Evolutionary conservation across 176 grass and related monocot species (phyloP), one percentile per base, ranked within the genome.

Genomic region (Paspalum notatum): DNA sequence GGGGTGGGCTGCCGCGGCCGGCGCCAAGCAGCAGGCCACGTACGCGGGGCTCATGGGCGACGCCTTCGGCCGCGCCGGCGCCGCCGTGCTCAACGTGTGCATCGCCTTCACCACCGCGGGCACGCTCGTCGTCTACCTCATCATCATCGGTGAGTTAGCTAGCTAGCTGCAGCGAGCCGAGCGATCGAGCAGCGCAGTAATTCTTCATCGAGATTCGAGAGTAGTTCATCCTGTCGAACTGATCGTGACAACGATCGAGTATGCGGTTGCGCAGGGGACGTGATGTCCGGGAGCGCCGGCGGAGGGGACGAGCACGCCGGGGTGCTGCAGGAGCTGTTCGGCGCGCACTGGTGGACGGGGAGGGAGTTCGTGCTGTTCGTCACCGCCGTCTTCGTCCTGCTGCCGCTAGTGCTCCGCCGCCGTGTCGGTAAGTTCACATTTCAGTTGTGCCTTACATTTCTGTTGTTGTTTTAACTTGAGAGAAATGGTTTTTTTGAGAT

Each of bases 111-210:
- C 85, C 50, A 97, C 85, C 69, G 21, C 90, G 4, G 95, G 90
- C 18, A 91, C 85, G 20, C 90, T 97, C 66, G 85, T 88, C 80
- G 88, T 98, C 62, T 98, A 89, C 81, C 92, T 98, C 81, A 89
- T 92, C 90, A 98, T 98, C 86, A 92, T 98, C 80, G 90, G 95
- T 98, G 72, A 55, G 74, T 37, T n/a, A 46, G 40, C 20, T 22
- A 41, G 40, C 55, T 9, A 61, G 13, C 20, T 7, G n/a, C n/a
- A n/a, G n/a, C n/a, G n/a, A n/a, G n/a, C n/a, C n/a, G n/a, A n/a
- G n/a, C n/a, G n/a, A n/a, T n/a, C n/a, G n/a, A n/a, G n/a, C n/a
- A n/a, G n/a, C 32, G 9, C 47, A 1, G 53, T 12, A 1, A 4
- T 39, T 17, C 16, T 41, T 12, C 9, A 16, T 64, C 32, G 51